These are phyloP conservation scores for Ascochyta pisi DNA, from an alignment of 2,329 filamentous ascomycete species.

Conservation along the genomic window DNA sequence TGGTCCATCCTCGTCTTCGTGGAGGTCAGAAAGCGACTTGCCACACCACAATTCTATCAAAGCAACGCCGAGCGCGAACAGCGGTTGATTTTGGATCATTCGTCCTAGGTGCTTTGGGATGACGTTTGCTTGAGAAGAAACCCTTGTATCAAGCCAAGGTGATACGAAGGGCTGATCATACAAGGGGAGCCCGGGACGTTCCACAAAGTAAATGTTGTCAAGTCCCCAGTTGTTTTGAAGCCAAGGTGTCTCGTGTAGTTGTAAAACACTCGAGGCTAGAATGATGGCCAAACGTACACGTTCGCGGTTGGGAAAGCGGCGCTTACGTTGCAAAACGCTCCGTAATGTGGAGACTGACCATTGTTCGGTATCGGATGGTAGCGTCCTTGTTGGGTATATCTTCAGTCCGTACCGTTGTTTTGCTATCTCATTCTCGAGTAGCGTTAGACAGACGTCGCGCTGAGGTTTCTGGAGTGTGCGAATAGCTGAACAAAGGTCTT, in stretches of 20 bases:
- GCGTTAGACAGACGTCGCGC: neutral
- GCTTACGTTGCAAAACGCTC: neutral
- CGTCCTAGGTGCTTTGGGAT: conserved; percentile 23
- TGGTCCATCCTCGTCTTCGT: conserved; percentile 19
- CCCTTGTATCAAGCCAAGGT: too few species aligned
- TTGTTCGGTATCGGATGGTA: neutral
- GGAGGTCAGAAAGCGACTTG: conserved; percentile 30
- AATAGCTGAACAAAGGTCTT: conserved; percentile 2
- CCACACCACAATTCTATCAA: conserved; percentile 47
- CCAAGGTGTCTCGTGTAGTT: conserved; percentile 36
- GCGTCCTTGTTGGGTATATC: neutral
- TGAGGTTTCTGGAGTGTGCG: neutral
- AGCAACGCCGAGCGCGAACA: conserved; percentile 44
- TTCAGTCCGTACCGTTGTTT: conserved; percentile 1
- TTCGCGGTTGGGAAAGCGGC: conserved; percentile 11
- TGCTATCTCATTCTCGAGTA: neutral
- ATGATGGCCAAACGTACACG: conserved; percentile 28
- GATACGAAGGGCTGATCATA: conserved; percentile 19
- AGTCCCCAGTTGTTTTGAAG: conserved; percentile 31
- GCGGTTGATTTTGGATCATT: conserved; percentile 38
- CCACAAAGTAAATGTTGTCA: conserved; percentile 32
- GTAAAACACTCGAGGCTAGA: conserved; percentile 29
- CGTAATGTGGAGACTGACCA: neutral
- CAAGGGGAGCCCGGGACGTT: conserved; percentile 12
- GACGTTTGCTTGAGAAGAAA: neutral